These are phyloP conservation scores for Cardiospermum halicacabum DNA, from an alignment of 345 rosid species.

Conservation along the genomic window DNA sequence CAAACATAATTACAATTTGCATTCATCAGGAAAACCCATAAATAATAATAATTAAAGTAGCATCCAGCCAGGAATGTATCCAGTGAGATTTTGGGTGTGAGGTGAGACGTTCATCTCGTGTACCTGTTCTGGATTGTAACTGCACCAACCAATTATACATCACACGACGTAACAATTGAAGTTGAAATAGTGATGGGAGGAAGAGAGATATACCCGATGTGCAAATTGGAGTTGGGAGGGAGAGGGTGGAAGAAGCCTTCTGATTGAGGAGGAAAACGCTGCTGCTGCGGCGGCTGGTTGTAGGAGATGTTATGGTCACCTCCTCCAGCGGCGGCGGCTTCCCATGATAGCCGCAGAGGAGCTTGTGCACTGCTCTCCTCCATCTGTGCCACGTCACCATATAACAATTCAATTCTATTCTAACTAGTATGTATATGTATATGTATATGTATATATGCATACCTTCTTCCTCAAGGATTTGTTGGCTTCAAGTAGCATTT, in stretches of 20 bases:
- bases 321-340: slow-evolving; percentile 25
- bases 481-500: slow-evolving; percentile 39
- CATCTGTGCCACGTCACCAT: too few relatives aligned
- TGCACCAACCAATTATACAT: slow-evolving; percentile 10
- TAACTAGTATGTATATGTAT: too few relatives aligned
- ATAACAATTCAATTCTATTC: too few relatives aligned
- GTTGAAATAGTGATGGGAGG: too few relatives aligned
- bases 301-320: slow-evolving; percentile 17
- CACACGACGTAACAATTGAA: too few relatives aligned
- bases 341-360: slow-evolving; percentile 42
- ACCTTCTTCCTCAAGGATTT: slow-evolving; percentile 44
- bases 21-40: background rate
- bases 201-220: slow-evolving; percentile 38
- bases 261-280: slow-evolving; percentile 30
- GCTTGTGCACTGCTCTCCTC: slow-evolving; percentile 32
- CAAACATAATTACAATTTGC: slow-evolving; percentile 18
- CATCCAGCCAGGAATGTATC: slow-evolving; percentile 51
- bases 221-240: slow-evolving; percentile 30
- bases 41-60: slow-evolving; percentile 17
- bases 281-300: too few relatives aligned
- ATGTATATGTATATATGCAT: too few relatives aligned
- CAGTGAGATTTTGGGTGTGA: slow-evolving; percentile 25
- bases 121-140: slow-evolving; percentile 30
- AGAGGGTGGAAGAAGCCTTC: slow-evolving; percentile 45
- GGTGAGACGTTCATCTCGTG: slow-evolving; percentile 22